Percentiles rank a stretch among this genome's conserved stretches.
phyloP scores from a whole-genome alignment of 352 stramenopile species.

The Pythium sukuiense region DNA sequence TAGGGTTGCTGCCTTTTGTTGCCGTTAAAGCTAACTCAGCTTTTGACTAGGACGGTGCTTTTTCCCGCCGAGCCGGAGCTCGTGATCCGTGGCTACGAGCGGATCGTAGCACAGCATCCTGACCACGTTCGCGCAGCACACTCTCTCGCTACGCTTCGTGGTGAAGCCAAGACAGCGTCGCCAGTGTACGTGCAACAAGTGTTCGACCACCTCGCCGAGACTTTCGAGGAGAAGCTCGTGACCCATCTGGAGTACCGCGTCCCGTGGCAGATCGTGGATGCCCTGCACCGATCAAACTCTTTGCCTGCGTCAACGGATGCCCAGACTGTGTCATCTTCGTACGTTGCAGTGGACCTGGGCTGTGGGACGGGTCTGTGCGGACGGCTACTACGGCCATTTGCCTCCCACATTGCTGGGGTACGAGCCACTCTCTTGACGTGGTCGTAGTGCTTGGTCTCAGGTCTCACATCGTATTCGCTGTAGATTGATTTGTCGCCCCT shows the following conservation, averaged over 20 bases:
- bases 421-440: neutral
- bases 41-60: constrained; percentile 52
- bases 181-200: constrained; percentile 71
- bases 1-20: neutral
- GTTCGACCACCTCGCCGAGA: constrained; percentile 78
- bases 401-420: constrained; percentile 58
- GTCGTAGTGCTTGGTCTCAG: too few relatives aligned
- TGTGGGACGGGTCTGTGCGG: constrained; percentile 82
- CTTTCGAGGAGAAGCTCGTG: constrained; percentile 83
- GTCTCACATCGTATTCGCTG: neutral
- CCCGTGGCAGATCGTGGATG: constrained; percentile 76
- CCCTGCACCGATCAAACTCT: constrained; percentile 45
- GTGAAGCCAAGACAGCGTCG: constrained; percentile 45
- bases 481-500: constrained; percentile 79
- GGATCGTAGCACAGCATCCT: constrained; percentile 34
- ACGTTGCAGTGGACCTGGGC: constrained; percentile 57
- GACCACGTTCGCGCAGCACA: constrained; percentile 62
- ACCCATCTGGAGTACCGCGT: constrained; percentile 77
- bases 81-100: constrained; percentile 49
- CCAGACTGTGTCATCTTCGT: constrained; percentile 13
- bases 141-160: constrained; percentile 63
- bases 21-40: neutral
- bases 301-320: constrained; percentile 16
- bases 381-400: constrained; percentile 58
- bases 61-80: constrained; percentile 55